Conservation (phyloP, 169 alveolate species). For the Miamiensis avidus region DNA sequence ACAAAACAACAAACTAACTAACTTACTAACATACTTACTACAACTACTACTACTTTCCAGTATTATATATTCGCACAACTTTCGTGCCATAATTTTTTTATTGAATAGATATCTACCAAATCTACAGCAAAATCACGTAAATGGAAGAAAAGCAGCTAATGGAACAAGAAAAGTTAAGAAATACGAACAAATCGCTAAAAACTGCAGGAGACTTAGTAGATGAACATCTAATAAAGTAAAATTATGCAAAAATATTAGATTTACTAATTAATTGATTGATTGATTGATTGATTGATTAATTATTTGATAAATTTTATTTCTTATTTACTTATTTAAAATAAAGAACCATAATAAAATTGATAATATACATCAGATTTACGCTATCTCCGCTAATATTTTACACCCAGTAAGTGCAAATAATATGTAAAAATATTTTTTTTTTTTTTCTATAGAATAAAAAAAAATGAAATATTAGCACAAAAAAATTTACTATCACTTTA, state of each 20-base stretch:
- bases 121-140: neutral
- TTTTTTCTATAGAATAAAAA: too few species aligned
- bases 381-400: neutral
- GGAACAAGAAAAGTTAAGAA: neutral
- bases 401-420: neutral
- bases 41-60: too few species aligned
- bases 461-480: too few species aligned
- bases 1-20: too few species aligned
- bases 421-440: neutral
- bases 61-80: too few species aligned
- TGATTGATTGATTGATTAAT: too few species aligned
- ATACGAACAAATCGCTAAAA: neutral
- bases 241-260: neutral
- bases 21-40: too few species aligned
- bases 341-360: neutral
- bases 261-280: too few species aligned
- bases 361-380: neutral
- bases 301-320: neutral
- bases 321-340: too few species aligned
- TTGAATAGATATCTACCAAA: neutral
- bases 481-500: too few species aligned
- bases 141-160: neutral
- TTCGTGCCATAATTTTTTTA: too few species aligned
- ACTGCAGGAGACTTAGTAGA: neutral
- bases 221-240: neutral